Evolutionary conservation across 164 flowering plant genomes (phyloP).

Genomic region (Akebia trifoliata): DNA sequence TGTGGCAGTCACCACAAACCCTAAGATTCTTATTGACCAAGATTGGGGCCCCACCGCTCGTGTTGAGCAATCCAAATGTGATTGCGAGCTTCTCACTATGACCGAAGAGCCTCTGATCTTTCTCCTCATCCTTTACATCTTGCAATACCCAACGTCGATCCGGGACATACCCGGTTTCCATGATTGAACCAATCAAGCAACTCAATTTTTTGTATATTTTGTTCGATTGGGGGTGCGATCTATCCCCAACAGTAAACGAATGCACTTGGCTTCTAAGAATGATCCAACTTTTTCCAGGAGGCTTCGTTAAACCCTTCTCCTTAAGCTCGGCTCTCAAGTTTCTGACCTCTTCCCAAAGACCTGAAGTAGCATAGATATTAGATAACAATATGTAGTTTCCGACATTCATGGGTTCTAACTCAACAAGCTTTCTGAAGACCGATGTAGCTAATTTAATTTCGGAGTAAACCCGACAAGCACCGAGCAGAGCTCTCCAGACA

Average conservation of each 20-base stretch:
- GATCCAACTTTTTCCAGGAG: constrained; percentile 57
- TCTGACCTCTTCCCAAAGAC: constrained; percentile 46
- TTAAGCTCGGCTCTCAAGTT: constrained; percentile 29
- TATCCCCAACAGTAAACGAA: constrained; percentile 37
- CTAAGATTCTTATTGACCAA: constrained; percentile 16
- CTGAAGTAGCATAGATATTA: constrained; percentile 53
- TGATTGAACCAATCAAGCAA: constrained; percentile 19
- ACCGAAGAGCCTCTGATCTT: constrained; percentile 7
- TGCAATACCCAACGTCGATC: constrained; percentile 23
- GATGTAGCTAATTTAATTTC: constrained; percentile 30
- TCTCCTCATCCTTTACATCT: constrained; percentile 24
- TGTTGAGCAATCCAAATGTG: constrained; percentile 14
- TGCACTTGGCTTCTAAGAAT: constrained; percentile 26
- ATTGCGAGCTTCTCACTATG: constrained; percentile 17
- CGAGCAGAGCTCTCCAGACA: constrained; percentile 52
- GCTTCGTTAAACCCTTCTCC: constrained; percentile 38
- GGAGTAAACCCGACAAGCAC: constrained; percentile 38
- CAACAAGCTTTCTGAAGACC: constrained; percentile 36
- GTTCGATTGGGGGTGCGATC: constrained; percentile 26
- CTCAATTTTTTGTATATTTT: constrained; percentile 24
- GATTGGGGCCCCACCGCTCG: constrained; percentile 3
- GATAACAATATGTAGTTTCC: constrained; percentile 48
- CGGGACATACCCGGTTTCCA: constrained; percentile 28
- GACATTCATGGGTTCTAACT: constrained; percentile 46
- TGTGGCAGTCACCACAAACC: constrained; percentile 18